Evolutionary conservation across 2,329 filamentous ascomycete genomes (phyloP).

Genomic region (Trichoderma oligosporum): DNA sequence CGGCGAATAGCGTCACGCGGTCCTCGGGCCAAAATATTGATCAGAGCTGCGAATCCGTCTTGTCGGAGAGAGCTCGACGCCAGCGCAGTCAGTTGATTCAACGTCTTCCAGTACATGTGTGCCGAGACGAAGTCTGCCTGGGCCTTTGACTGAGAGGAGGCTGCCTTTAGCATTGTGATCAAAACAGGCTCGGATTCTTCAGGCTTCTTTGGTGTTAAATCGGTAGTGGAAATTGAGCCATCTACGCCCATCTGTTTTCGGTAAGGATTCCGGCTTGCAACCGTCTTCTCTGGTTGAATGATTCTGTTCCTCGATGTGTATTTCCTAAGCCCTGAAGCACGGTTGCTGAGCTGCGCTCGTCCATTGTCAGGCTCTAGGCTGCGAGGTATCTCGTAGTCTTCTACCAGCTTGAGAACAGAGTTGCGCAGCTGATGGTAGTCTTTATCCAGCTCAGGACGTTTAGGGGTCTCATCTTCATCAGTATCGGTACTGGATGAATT

Average conservation of each 20-base stretch:
- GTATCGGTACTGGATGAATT: conserved; percentile 59
- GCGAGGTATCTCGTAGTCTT: conserved; percentile 77
- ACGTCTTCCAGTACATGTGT: conserved; percentile 79
- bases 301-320: conserved; percentile 59
- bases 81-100: conserved; percentile 66
- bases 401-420: conserved; percentile 73
- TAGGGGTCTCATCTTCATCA: conserved; percentile 58
- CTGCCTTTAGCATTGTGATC: conserved; percentile 70
- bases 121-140: conserved; percentile 80
- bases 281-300: conserved; percentile 48
- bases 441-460: conserved; percentile 64
- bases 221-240: conserved; percentile 13
- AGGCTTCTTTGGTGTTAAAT: conserved; percentile 23
- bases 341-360: conserved; percentile 66
- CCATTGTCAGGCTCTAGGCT: conserved; percentile 57
- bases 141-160: conserved; percentile 71
- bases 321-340: conserved; percentile 58
- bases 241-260: conserved; percentile 35
- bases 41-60: conserved; percentile 66
- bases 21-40: conserved; percentile 70
- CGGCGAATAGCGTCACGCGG: conserved; percentile 66
- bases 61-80: conserved; percentile 58
- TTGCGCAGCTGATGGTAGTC: conserved; percentile 79
- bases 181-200: conserved; percentile 53
- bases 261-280: conserved; percentile 58